Evolutionary conservation across 129 eudicot species (phyloP).

Genomic region (Glebionis coronaria): DNA sequence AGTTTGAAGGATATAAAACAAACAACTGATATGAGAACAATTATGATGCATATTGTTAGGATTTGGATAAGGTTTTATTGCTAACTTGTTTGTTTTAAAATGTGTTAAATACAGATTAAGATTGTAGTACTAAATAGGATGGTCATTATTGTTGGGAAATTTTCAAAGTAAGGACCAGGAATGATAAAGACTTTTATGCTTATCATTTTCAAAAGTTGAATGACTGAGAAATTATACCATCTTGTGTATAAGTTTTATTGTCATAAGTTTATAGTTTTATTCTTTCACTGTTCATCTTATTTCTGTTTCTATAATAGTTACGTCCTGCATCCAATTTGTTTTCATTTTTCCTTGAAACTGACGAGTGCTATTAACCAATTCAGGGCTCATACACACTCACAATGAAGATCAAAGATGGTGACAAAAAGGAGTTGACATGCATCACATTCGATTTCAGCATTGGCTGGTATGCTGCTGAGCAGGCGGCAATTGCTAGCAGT

Average conservation of each 20-base stretch:
- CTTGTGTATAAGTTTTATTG: no score
- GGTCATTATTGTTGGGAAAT: no score
- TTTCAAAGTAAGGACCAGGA: no score
- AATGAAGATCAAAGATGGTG: constrained; percentile 46
- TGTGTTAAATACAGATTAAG: neutral
- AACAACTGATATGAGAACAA: no score
- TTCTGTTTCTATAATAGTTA: no score
- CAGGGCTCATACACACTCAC: constrained; percentile 64
- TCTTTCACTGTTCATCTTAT: no score
- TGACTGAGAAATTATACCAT: no score
- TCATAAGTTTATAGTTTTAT: no score
- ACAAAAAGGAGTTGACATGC: constrained; percentile 56
- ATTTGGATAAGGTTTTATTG: no score
- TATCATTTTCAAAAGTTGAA: neutral
- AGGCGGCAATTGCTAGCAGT: constrained; percentile 33
- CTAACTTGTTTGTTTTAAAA: neutral
- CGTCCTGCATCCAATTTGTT: neutral
- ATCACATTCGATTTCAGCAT: constrained; percentile 53
- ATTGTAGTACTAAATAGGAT: neutral
- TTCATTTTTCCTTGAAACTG: constrained; percentile 15
- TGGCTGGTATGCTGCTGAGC: constrained; percentile 32
- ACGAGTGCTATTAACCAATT: constrained; percentile 9
- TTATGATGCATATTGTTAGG: no score
- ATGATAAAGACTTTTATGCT: neutral
- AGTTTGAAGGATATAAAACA: no score